phyloP scores from a whole-genome alignment of 352 stramenopile genomes.

The Globisporangium spiculum region DNA sequence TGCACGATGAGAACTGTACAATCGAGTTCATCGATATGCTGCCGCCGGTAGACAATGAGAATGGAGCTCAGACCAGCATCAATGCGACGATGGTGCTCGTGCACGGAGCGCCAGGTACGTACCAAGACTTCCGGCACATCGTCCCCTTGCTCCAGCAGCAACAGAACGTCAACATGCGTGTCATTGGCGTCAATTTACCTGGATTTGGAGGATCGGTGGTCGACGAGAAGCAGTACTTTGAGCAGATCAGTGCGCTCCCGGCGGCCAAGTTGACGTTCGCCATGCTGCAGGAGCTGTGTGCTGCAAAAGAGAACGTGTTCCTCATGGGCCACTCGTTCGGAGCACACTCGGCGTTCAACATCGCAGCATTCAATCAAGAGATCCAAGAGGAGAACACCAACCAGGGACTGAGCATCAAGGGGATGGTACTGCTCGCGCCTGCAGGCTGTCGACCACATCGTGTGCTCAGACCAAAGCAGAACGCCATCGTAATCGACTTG shows the following conservation, averaged over 20 bases:
- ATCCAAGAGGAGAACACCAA: not conserved
- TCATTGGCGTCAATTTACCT: constrained; percentile 39
- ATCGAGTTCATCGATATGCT: constrained; percentile 23
- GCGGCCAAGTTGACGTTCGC: constrained; percentile 30
- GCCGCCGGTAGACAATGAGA: not conserved
- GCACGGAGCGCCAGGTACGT: constrained; percentile 41
- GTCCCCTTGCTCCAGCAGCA: constrained; percentile 24
- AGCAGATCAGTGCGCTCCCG: constrained; percentile 30
- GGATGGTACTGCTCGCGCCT: constrained; percentile 38
- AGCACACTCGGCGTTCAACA: constrained; percentile 44
- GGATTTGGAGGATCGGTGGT: constrained; percentile 35
- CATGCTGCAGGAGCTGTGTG: constrained; percentile 29
- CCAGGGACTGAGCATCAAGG: constrained; percentile 21
- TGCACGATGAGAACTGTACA: constrained; percentile 5
- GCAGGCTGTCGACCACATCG: constrained; percentile 44
- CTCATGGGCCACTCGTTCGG: constrained; percentile 55
- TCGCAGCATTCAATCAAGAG: constrained; percentile 34
- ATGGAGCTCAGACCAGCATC: not conserved
- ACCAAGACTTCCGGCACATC: constrained; percentile 39
- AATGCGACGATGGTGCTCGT: constrained; percentile 34
- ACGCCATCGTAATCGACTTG: constrained; percentile 27
- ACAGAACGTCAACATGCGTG: constrained; percentile 6
- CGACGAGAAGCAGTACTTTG: constrained; percentile 25
- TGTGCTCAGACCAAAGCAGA: constrained; percentile 33
- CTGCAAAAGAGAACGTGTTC: constrained; percentile 29